Base-by-base conservation (phyloP, 345 rosid genomes). In the Salix viminalis region DNA sequence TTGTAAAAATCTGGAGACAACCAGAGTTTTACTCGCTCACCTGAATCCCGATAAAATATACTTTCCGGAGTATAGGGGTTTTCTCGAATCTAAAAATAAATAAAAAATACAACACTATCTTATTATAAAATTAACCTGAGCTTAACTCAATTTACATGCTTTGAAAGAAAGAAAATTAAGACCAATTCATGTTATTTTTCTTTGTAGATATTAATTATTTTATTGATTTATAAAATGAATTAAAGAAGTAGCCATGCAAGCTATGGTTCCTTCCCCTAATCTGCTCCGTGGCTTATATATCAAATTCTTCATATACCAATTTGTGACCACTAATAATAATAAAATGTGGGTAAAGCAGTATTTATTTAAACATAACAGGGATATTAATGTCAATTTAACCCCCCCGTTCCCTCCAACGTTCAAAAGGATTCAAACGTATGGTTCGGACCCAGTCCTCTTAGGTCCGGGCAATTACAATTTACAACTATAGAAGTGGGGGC, bases 361-460 rank as follows among this genome's bases (percentile, higher is more conserved):
- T 34, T 44, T 70, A 32, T 2, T 23, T 4, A 2, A 39, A 6
- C n/a, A 11, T 5, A n/a, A 0, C 1, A 65, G 71, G 84, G 69
- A 61, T 41, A 9, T 23, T 7, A 24, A 71, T 16, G 84, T 78
- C 76, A 78, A 48, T 42, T 62, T 73, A n/a, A 4, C 9, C 4
- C 4, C 19, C 16, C 69, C 21, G 75, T 81, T 82, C 88, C 86
- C 90, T 82, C 88, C 88, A 80, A 80, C 76, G 39, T 80, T 74
- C 71, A 37, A 70, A 48, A 70, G 68, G 50, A 80, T 85, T 87
- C 77, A 87, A 90, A 86, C 79, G 34, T 13, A 14, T 67, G 92
- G 86, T 70, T 87, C 85, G 88, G 90, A 79, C 79, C 86, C 91
- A 79, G 83, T 79, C 86, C 90, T 21, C 13, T 5, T 60, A 78